Evolutionary conservation across 768 basidiomycete species (phyloP).

Genomic region (Termitomyces sp.): DNA sequence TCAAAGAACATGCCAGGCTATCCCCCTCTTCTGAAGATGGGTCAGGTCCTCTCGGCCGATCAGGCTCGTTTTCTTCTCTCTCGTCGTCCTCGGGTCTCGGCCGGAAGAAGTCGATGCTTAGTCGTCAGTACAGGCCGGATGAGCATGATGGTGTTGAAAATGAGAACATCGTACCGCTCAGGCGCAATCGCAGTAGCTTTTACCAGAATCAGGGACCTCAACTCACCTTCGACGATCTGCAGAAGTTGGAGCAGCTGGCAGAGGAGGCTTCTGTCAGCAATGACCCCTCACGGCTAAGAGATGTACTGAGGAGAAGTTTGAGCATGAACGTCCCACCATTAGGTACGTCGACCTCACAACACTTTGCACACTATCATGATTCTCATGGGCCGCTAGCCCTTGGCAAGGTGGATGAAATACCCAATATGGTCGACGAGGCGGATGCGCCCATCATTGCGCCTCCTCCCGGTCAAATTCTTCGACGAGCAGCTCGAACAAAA

Average conservation of each 20-base stretch:
- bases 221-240: conserved; percentile 90
- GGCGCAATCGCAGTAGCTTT: conserved; percentile 63
- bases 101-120: conserved; percentile 90
- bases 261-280: conserved; percentile 83
- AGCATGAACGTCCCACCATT: conserved; percentile 83
- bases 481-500: conserved; percentile 90
- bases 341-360: conserved; percentile 49
- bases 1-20: conserved; percentile 84
- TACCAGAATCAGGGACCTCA: conserved; percentile 71
- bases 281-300: conserved; percentile 77
- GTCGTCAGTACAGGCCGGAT: conserved; percentile 84
- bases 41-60: conserved; percentile 29
- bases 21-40: conserved; percentile 48
- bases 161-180: conserved; percentile 59
- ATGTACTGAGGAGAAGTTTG: conserved; percentile 76
- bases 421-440: conserved; percentile 70
- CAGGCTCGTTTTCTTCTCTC: conserved; percentile 38
- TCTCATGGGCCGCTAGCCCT: conserved; percentile 39
- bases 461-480: conserved; percentile 83
- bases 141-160: conserved; percentile 75
- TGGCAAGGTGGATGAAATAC: conserved; percentile 63
- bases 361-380: conserved; percentile 9
- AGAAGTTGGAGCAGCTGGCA: conserved; percentile 88
- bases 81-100: conserved; percentile 49
- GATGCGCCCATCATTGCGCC: conserved; percentile 91